Percentiles rank a stretch among this genome's conserved stretches.
These are phyloP conservation scores for Saturnispora saitoi DNA, from an alignment of 805 yeast species.

Conservation along the genomic window DNA sequence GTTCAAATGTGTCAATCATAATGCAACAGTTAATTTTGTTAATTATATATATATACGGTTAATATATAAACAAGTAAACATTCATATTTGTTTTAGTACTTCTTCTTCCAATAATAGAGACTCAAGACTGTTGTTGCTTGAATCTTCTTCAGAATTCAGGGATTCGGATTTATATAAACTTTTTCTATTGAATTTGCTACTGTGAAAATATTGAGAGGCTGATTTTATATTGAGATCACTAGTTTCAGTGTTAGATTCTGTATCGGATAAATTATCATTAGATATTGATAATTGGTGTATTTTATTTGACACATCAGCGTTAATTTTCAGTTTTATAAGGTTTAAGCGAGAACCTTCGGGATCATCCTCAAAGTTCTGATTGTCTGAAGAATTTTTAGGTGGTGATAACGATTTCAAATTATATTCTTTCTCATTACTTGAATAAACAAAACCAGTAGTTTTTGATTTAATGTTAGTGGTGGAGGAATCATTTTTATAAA, in stretches of 20 bases:
- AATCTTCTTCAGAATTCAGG: not conserved
- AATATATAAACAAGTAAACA: not conserved
- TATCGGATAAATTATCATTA: not conserved
- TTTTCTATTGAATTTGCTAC: constrained; percentile 4
- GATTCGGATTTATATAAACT: not conserved
- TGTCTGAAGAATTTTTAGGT: not conserved
- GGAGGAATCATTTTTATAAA: not conserved
- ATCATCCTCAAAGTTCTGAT: not conserved
- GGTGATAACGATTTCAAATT: not conserved
- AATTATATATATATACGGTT: not conserved
- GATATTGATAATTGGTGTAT: not conserved
- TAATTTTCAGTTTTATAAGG: not conserved
- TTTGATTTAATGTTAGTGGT: not conserved
- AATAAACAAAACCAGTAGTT: not conserved
- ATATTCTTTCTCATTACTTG: not conserved
- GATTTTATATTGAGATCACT: constrained; percentile 19
- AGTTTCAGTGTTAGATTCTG: not conserved
- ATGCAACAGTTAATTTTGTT: not conserved
- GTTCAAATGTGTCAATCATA: constrained; percentile 1
- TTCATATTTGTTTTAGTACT: constrained; percentile 14
- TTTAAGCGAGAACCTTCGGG: not conserved
- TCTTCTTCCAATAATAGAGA: constrained; percentile 25
- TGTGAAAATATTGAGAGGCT: constrained; percentile 22
- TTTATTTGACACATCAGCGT: not conserved
- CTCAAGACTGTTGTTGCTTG: constrained; percentile 18